phyloP scores from a whole-genome alignment of 176 grass and related monocot genomes.

The Juncus effusus region DNA sequence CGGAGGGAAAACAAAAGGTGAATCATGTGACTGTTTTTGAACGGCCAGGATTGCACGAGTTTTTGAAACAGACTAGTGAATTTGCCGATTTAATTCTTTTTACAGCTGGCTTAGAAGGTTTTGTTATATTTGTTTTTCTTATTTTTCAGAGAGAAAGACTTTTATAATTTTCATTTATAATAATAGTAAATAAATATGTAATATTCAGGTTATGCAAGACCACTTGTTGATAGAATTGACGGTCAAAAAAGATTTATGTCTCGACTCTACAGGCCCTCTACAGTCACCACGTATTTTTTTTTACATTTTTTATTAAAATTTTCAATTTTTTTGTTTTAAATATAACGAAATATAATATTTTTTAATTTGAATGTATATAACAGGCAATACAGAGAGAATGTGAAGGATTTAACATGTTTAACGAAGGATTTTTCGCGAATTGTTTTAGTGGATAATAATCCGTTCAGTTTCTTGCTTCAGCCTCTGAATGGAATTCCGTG shows the following conservation, averaged over 20 bases:
- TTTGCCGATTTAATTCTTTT: slow-evolving; percentile 98
- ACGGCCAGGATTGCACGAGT: slow-evolving; percentile 92
- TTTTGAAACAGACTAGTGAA: slow-evolving; percentile 77
- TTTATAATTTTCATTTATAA: too few species aligned
- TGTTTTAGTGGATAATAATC: slow-evolving; percentile 94
- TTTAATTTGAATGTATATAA: slow-evolving; percentile 25
- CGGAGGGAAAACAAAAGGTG: slow-evolving; percentile 80
- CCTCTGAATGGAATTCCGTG: slow-evolving; percentile 96
- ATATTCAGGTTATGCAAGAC: slow-evolving; percentile 86
- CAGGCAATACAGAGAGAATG: slow-evolving; percentile 96
- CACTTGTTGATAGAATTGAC: slow-evolving; percentile 94
- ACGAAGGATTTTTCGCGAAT: slow-evolving; percentile 66
- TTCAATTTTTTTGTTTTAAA: slow-evolving; percentile 28
- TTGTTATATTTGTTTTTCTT: slow-evolving; percentile 24
- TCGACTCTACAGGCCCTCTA: slow-evolving; percentile 88
- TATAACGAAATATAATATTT: background rate
- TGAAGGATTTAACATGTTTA: slow-evolving; percentile 94
- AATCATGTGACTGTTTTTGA: slow-evolving; percentile 98
- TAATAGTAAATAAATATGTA: too few species aligned
- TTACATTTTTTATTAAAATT: slow-evolving; percentile 14
- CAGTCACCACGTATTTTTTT: slow-evolving; percentile 83
- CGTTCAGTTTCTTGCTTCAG: slow-evolving; percentile 96
- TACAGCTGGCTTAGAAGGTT: slow-evolving; percentile 98
- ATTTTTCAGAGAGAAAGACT: background rate
- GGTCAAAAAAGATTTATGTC: slow-evolving; percentile 71